Conservation (phyloP, 371 early-diverging fungal genomes). For the Thermomucor indicae-seudaticae region DNA sequence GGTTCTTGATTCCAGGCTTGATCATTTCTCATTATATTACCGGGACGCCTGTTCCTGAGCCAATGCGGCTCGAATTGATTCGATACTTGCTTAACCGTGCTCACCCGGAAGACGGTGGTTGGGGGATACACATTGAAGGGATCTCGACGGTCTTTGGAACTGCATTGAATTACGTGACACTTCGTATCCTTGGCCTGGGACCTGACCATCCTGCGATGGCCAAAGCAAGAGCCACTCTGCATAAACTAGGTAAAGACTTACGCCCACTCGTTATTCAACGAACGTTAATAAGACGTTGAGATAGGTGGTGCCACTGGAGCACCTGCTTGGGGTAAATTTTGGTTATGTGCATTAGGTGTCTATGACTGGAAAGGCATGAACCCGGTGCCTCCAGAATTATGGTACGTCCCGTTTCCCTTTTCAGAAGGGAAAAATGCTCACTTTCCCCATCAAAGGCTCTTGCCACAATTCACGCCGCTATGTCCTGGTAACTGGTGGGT, state of each 20-base stretch:
- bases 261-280: background rate
- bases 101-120: conserved; percentile 86
- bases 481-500: conserved; percentile 94
- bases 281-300: background rate
- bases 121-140: conserved; percentile 96
- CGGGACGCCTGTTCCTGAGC: conserved; percentile 56
- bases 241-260: conserved; percentile 59
- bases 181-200: conserved; percentile 86
- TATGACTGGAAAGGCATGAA: conserved; percentile 97
- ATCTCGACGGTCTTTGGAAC: conserved; percentile 95
- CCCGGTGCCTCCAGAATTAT: conserved; percentile 93
- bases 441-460: conserved; percentile 46
- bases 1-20: conserved; percentile 89
- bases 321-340: conserved; percentile 98
- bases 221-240: conserved; percentile 82
- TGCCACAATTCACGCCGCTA: conserved; percentile 80
- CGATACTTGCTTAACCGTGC: conserved; percentile 86
- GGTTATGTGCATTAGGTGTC: conserved; percentile 84
- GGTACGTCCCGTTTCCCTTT: conserved; percentile 38
- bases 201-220: conserved; percentile 85
- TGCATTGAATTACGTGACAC: conserved; percentile 85
- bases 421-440: background rate
- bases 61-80: conserved; percentile 72
- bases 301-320: conserved; percentile 80
- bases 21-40: conserved; percentile 86